Evolutionary conservation across 2,329 filamentous ascomycete species (phyloP).

Genomic region (Bretziella fagacearum): DNA sequence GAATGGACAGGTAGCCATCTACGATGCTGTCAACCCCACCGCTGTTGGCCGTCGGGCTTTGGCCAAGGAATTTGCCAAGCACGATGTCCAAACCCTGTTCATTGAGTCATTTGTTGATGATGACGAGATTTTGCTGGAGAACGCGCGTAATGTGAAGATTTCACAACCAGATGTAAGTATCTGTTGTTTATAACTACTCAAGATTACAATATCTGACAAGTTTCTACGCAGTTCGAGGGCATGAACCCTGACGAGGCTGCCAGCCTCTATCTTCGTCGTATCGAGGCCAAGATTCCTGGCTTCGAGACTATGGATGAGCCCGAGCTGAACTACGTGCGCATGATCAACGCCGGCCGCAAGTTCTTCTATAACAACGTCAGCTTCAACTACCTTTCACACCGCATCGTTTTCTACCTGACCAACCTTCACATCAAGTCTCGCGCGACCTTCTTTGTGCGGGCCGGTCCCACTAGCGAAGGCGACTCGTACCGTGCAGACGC

Average conservation of each 20-base stretch:
- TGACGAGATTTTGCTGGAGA: slow-evolving; percentile 84
- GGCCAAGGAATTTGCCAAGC: slow-evolving; percentile 93
- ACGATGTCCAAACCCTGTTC: slow-evolving; percentile 92
- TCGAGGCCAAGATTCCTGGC: slow-evolving; percentile 80
- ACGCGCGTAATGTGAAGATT: slow-evolving; percentile 94
- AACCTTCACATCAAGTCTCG: slow-evolving; percentile 94
- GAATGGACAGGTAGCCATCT: slow-evolving; percentile 95
- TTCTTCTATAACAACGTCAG: slow-evolving; percentile 94
- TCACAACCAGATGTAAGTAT: slow-evolving; percentile 71
- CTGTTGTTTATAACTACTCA: neutral
- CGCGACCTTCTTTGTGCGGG: slow-evolving; percentile 81
- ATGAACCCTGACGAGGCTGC: slow-evolving; percentile 90
- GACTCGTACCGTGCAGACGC: slow-evolving; percentile 88
- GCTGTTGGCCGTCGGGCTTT: slow-evolving; percentile 65
- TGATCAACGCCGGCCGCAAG: slow-evolving; percentile 92
- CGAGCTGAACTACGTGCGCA: slow-evolving; percentile 95
- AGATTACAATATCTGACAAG: slow-evolving; percentile 12
- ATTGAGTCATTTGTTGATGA: slow-evolving; percentile 94
- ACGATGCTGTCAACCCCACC: slow-evolving; percentile 92
- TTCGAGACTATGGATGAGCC: slow-evolving; percentile 94
- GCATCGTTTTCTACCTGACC: slow-evolving; percentile 95
- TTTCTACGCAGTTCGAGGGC: slow-evolving; percentile 49
- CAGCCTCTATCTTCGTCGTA: slow-evolving; percentile 75
- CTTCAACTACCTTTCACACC: slow-evolving; percentile 90
- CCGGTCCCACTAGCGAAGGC: slow-evolving; percentile 72